Evolutionary conservation across 2,329 filamentous ascomycete species (phyloP), one percentile per base, ranked within the genome.

Genomic region (Nemania serpens): DNA sequence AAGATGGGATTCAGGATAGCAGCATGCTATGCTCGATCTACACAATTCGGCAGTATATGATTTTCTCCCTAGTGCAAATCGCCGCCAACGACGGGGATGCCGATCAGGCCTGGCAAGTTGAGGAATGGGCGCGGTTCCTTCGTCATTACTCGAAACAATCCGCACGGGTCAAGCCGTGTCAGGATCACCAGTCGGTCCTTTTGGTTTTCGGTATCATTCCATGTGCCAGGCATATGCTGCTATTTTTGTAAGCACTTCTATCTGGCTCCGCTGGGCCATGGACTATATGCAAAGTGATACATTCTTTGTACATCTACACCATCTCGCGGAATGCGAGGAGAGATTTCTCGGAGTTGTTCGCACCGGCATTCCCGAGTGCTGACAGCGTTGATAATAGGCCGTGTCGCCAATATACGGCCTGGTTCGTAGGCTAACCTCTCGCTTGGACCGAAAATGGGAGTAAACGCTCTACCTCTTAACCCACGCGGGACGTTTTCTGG

Each of bases 401-500:
- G 47, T 15, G 50, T 59, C 20, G 46, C 39, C 55, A 48, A 34
- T 54, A 61, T 57, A 54, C 55, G 55, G 55, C 61, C 55, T 46
- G 25, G 33, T 22, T 22, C 39, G n/a, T 41, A 15, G 55, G 46
- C 20, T 9, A 36, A 52, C 2, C 34, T 20, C 33, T 45, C 25
- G 17, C n/a, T 47, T 5, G 15, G 13, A 12, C 25, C 20, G 37
- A 46, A 43, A 22, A 34, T 29, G 17, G n/a, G 36, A n/a, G 22
- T 33, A 41, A 34, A 13, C 18, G 17, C 41, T 59, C 65, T 82
- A 87, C 79, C 84, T 80, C 87, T 97, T 98, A 84, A 98, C 93
- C 95, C 96, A 99, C 71, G 95, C 86, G 62, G 94, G 94, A 87
- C 90, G 96, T 88, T 99, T 99, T 79, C 95, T 91, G 60, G 95